phyloP scores from a whole-genome alignment of 2,329 filamentous ascomycete species.

The Arthrobotrys megalospora region DNA sequence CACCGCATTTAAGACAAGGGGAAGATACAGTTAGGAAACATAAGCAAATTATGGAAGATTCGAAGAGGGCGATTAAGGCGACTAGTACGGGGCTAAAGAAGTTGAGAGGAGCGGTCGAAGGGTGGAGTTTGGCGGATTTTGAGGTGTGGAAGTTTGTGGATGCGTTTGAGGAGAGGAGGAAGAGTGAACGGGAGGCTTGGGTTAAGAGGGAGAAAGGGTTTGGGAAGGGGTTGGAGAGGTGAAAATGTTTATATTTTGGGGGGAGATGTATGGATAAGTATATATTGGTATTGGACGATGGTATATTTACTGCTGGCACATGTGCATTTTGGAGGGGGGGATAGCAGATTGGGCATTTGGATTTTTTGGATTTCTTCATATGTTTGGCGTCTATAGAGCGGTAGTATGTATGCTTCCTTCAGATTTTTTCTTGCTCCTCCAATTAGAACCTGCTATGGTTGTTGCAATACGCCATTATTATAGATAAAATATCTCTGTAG shows the following conservation, averaged over 20 bases:
- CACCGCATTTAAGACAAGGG: constrained; percentile 68
- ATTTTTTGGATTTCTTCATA: too few relatives aligned
- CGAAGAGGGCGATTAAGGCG: constrained; percentile 68
- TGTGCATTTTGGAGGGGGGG: too few relatives aligned
- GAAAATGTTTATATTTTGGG: not conserved
- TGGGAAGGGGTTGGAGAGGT: constrained; percentile 62
- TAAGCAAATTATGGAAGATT: constrained; percentile 72
- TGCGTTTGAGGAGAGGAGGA: constrained; percentile 61
- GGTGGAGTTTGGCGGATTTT: constrained; percentile 63
- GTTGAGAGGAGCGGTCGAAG: constrained; percentile 62
- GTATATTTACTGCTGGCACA: not conserved
- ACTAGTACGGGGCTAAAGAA: constrained; percentile 64
- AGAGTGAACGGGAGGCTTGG: constrained; percentile 65
- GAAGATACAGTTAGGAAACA: constrained; percentile 74
- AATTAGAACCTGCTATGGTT: too few relatives aligned
- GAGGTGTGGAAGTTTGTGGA: constrained; percentile 64
- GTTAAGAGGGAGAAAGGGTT: constrained; percentile 72
- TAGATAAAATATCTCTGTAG: too few relatives aligned
- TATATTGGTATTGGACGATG: not conserved
- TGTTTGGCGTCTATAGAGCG: too few relatives aligned
- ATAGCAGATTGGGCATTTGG: too few relatives aligned
- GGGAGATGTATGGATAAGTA: not conserved
- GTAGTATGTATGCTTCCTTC: too few relatives aligned
- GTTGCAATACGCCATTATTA: too few relatives aligned
- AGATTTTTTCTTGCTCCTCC: too few relatives aligned